Evolutionary conservation across 768 basidiomycete species (phyloP).

Genomic region (Lactarius vividus): DNA sequence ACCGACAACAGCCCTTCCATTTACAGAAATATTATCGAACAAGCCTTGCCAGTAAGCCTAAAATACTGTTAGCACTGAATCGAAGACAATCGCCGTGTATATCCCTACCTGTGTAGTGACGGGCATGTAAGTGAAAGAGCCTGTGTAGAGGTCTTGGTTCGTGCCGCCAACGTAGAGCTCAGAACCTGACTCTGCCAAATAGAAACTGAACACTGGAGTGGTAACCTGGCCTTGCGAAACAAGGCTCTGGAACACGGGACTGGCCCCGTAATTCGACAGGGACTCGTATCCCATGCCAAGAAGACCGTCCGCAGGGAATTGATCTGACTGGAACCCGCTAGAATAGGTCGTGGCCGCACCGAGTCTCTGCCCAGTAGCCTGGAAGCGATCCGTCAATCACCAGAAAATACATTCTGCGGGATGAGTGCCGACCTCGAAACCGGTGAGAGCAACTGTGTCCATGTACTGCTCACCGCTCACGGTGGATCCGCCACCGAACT

Average conservation of each 20-base stretch:
- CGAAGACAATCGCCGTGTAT: conserved; percentile 14
- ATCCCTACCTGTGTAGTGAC: conserved; percentile 4
- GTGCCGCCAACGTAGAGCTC: conserved; percentile 33
- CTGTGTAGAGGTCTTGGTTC: conserved; percentile 18
- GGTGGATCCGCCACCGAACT: conserved; percentile 41
- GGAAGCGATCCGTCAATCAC: conserved; percentile 6
- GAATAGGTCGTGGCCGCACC: conserved; percentile 45
- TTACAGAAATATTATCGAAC: conserved; percentile 30
- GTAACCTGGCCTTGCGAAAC: conserved; percentile 37
- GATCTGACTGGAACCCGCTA: conserved; percentile 29
- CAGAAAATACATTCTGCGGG: not conserved
- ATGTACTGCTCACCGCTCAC: conserved; percentile 41
- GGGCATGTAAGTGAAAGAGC: conserved; percentile 15
- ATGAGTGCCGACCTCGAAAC: conserved; percentile 26
- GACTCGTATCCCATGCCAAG: conserved; percentile 40
- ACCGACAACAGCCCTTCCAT: conserved; percentile 23
- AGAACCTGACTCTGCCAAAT: conserved; percentile 42
- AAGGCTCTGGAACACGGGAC: conserved; percentile 41
- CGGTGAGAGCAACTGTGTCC: conserved; percentile 43
- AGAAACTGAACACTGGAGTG: conserved; percentile 47
- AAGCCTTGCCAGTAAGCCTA: conserved; percentile 27
- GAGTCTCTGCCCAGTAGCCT: conserved; percentile 43
- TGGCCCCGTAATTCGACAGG: conserved; percentile 28
- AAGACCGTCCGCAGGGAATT: conserved; percentile 41
- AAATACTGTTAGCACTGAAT: conserved; percentile 30